A percentile compares a stretch with the other conserved stretches of the same genome.
Evolutionary conservation across 768 basidiomycete species (phyloP).

Genomic region (Rubroboletus satanas): DNA sequence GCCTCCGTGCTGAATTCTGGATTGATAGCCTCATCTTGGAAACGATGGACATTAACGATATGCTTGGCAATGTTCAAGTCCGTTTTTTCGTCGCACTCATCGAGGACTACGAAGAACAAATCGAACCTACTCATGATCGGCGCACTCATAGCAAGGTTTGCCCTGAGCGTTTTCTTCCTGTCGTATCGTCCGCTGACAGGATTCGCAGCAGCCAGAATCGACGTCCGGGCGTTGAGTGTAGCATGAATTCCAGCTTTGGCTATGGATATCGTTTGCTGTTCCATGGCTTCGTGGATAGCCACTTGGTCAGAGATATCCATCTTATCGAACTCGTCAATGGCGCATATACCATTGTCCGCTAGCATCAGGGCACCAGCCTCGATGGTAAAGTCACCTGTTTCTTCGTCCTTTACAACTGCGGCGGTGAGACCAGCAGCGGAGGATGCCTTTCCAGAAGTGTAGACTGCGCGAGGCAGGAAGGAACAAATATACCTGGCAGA

Average conservation of each 20-base stretch:
- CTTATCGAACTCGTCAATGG: slow-evolving; percentile 99
- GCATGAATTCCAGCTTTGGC: slow-evolving; percentile 99
- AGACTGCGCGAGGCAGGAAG: slow-evolving; percentile 95
- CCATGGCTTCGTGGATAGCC: slow-evolving; percentile 99
- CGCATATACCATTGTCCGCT: slow-evolving; percentile 98
- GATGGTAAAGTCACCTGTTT: slow-evolving; percentile 98
- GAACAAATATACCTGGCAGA: slow-evolving; percentile 85
- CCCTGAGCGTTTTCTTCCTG: slow-evolving; percentile 84
- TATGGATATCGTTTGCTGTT: slow-evolving; percentile 99
- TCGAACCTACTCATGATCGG: slow-evolving; percentile 99
- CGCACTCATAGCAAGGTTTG: slow-evolving; percentile 95
- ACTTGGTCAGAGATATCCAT: slow-evolving; percentile 99
- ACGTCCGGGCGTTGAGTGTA: slow-evolving; percentile 95
- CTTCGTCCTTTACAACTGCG: slow-evolving; percentile 97
- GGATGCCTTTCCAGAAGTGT: slow-evolving; percentile 99
- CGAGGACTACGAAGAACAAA: slow-evolving; percentile 95
- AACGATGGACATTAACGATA: slow-evolving; percentile 96
- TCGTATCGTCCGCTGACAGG: slow-evolving; percentile 97
- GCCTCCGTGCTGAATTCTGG: slow-evolving; percentile 98
- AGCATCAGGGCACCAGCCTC: slow-evolving; percentile 99
- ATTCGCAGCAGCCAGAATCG: slow-evolving; percentile 96
- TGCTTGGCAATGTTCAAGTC: slow-evolving; percentile 94
- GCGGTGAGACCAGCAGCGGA: slow-evolving; percentile 98
- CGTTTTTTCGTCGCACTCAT: slow-evolving; percentile 91
- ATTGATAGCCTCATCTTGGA: slow-evolving; percentile 89